phyloP scores from a whole-genome alignment of 1,284 basidiomycete species.

The Rugosomyces carneus region DNA sequence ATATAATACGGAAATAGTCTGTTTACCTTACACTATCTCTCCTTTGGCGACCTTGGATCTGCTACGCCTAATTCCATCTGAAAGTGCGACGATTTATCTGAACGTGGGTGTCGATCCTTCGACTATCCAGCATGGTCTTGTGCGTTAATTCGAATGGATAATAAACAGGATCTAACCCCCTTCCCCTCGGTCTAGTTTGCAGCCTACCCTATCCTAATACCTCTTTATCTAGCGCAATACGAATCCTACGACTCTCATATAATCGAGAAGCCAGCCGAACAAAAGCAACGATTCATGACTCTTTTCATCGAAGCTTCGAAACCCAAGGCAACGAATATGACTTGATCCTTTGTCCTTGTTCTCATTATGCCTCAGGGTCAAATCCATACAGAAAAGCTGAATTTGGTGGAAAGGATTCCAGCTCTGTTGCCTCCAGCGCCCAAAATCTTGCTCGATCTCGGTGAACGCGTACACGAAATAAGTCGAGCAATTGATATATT shows the following conservation, averaged over 20 bases:
- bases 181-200: conserved; percentile 31
- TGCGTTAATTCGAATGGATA: conserved; percentile 18
- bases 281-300: conserved; percentile 17
- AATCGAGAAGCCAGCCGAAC: too few species aligned
- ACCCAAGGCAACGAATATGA: conserved; percentile 14
- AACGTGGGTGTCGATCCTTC: conserved; percentile 23
- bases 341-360: conserved; percentile 2
- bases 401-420: conserved; percentile 8
- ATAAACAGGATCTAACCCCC: conserved; percentile 2
- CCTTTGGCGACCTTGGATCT: conserved; percentile 32
- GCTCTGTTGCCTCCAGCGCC: conserved; percentile 7
- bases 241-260: conserved; percentile 16
- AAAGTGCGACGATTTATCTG: conserved; percentile 20
- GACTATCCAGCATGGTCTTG: conserved; percentile 23
- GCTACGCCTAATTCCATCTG: conserved; percentile 19
- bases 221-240: conserved; percentile 35
- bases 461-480: conserved; percentile 11
- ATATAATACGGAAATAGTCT: conserved; percentile 29
- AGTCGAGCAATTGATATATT: conserved; percentile 8
- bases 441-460: too few species aligned
- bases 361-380: conserved; percentile 14
- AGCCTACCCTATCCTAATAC: conserved; percentile 33
- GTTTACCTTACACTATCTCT: conserved; percentile 36
- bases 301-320: conserved; percentile 26
- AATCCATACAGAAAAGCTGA: conserved; percentile 15